A percentile compares a stretch with the other conserved stretches of the same genome.
Evolutionary conservation across 1,139 yeast species (phyloP).

Genomic region (Candida neerlandica): DNA sequence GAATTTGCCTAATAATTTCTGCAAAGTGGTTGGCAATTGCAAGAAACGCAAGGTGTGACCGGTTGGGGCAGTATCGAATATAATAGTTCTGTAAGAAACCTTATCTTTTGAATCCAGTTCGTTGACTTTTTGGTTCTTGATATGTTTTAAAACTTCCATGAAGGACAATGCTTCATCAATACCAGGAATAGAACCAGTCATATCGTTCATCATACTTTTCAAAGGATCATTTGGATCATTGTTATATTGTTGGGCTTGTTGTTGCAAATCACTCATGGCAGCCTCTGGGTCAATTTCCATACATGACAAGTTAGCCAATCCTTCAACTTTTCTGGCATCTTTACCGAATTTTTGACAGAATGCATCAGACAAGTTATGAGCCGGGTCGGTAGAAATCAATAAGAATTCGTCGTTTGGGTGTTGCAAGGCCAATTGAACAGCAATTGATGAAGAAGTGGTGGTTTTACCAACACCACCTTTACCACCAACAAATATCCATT

Average conservation of each 20-base stretch:
- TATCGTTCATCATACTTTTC: slow-evolving; percentile 78
- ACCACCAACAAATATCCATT: slow-evolving; percentile 98
- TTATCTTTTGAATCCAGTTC: slow-evolving; percentile 27
- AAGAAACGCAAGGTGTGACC: slow-evolving; percentile 95
- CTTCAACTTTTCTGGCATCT: slow-evolving; percentile 92
- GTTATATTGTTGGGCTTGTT: slow-evolving; percentile 58
- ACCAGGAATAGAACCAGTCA: slow-evolving; percentile 96
- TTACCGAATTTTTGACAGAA: slow-evolving; percentile 97
- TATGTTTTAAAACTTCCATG: slow-evolving; percentile 96
- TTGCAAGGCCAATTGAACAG: slow-evolving; percentile 83
- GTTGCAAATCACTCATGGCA: slow-evolving; percentile 85
- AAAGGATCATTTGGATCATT: slow-evolving; percentile 62
- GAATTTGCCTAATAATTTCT: slow-evolving; percentile 82
- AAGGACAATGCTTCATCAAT: slow-evolving; percentile 96
- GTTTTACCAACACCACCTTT: slow-evolving; percentile 99
- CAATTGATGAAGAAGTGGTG: slow-evolving; percentile 93
- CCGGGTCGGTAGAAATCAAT: slow-evolving; percentile 95
- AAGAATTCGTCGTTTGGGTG: slow-evolving; percentile 81
- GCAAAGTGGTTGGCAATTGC: slow-evolving; percentile 89
- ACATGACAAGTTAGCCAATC: slow-evolving; percentile 83
- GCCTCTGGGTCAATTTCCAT: slow-evolving; percentile 99
- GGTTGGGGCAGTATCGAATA: slow-evolving; percentile 98
- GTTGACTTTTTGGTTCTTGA: slow-evolving; percentile 65
- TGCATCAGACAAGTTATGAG: slow-evolving; percentile 95
- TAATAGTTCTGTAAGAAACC: slow-evolving; percentile 72